Conservation (phyloP, 768 basidiomycete genomes). For the Pulveroboletus sp. region DNA sequence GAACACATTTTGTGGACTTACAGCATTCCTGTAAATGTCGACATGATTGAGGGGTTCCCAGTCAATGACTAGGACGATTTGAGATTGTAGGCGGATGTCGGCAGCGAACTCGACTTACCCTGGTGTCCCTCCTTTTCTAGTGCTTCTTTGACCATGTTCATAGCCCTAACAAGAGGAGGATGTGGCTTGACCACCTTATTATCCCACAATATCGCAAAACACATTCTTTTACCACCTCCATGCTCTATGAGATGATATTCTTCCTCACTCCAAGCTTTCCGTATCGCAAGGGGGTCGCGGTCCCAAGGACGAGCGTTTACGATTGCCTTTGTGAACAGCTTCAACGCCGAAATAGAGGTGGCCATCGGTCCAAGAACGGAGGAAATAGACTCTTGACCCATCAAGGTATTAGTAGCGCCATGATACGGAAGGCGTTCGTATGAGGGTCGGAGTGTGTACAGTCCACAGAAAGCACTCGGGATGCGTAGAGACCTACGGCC, state of each 20-base stretch:
- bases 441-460: constrained; percentile 73
- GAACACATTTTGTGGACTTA: constrained; percentile 1
- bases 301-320: constrained; percentile 50
- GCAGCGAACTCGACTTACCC: constrained; percentile 35
- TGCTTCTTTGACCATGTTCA: constrained; percentile 55
- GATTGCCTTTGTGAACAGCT: constrained; percentile 45
- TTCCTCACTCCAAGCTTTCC: constrained; percentile 56
- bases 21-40: constrained; percentile 28
- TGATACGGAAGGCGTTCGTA: constrained; percentile 68
- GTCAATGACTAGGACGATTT: constrained; percentile 42
- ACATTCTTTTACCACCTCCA: constrained; percentile 45
- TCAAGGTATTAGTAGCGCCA: constrained; percentile 57
- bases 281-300: constrained; percentile 54
- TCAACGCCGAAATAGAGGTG: constrained; percentile 60
- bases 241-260: constrained; percentile 60
- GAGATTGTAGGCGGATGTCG: constrained; percentile 1
- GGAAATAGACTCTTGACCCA: constrained; percentile 68
- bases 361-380: constrained; percentile 74
- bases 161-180: constrained; percentile 60
- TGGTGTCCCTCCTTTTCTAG: constrained; percentile 61
- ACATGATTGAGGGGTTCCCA: constrained; percentile 59
- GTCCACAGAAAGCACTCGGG: constrained; percentile 62
- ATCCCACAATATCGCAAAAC: constrained; percentile 65
- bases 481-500: constrained; percentile 61
- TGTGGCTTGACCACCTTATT: constrained; percentile 56